Evolutionary conservation across 2,329 filamentous ascomycete genomes (phyloP).

Genomic region (Chrysoporthe cubensis): DNA sequence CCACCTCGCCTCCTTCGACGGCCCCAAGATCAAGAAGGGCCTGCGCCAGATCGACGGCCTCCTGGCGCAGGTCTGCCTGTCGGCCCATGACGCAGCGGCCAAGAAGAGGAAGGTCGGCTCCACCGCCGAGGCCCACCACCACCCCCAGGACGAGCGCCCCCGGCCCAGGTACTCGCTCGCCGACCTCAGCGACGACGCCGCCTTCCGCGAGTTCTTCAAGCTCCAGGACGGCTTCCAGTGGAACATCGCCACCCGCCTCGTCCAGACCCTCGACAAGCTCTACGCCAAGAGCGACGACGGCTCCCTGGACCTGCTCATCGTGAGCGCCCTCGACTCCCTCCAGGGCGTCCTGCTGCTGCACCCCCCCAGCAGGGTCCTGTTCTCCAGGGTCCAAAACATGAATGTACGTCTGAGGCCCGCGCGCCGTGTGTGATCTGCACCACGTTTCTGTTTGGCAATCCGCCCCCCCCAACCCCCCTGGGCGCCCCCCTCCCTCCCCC

Average conservation of each 20-base stretch:
- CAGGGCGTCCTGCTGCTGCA: constrained; percentile 89
- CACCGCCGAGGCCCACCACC: background rate
- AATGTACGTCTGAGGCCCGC: constrained; percentile 60
- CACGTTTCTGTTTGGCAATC: background rate
- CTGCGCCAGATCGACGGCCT: constrained; percentile 92
- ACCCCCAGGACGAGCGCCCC: background rate
- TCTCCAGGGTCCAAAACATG: constrained; percentile 91
- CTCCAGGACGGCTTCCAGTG: constrained; percentile 97
- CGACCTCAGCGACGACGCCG: constrained; percentile 78
- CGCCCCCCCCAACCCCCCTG: no score
- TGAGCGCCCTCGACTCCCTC: constrained; percentile 84
- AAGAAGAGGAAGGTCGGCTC: constrained; percentile 42
- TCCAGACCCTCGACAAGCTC: constrained; percentile 83
- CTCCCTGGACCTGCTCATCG: constrained; percentile 84
- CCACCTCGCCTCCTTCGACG: constrained; percentile 92
- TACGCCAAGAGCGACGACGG: constrained; percentile 82
- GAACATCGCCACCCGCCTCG: constrained; percentile 88
- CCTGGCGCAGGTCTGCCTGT: constrained; percentile 91
- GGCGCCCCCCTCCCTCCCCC: no score
- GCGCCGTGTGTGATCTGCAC: constrained; percentile 22
- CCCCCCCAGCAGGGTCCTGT: constrained; percentile 84
- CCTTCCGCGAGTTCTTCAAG: constrained; percentile 95
- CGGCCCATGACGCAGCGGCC: constrained; percentile 43
- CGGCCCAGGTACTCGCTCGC: constrained; percentile 46
- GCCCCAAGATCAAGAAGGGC: constrained; percentile 88